phyloP scores from a whole-genome alignment of 768 basidiomycete genomes.

The Boletus subparvulus region DNA sequence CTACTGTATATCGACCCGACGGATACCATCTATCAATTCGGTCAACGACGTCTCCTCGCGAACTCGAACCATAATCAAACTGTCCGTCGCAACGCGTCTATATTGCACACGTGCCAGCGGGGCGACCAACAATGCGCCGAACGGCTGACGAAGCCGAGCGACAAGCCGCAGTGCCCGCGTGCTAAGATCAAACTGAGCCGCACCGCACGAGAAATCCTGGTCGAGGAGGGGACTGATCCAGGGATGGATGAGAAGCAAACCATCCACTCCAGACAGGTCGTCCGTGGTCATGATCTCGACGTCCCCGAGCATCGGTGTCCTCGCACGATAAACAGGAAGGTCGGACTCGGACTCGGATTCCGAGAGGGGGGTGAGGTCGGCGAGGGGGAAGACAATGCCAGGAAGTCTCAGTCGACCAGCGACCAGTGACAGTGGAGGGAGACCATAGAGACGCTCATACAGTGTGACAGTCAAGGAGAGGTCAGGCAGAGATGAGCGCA shows the following conservation, averaged over 20 bases:
- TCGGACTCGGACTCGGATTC: no score
- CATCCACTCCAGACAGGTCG: background rate
- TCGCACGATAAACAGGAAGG: background rate
- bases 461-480: background rate
- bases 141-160: background rate
- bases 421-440: no score
- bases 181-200: background rate
- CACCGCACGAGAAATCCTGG: background rate
- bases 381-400: no score
- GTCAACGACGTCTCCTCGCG: background rate
- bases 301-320: background rate
- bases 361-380: no score
- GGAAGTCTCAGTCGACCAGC: no score
- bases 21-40: background rate
- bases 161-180: background rate
- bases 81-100: background rate
- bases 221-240: conserved; percentile 6
- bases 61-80: background rate
- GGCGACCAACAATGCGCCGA: background rate
- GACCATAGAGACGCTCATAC: background rate
- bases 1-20: background rate
- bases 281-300: background rate
- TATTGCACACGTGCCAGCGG: background rate
- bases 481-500: background rate
- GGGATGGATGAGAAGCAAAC: background rate